Percentiles rank a stretch among this genome's conserved stretches.
Conservation (phyloP, 208 protist genomes). For the Trypanosoma caninum region DNA sequence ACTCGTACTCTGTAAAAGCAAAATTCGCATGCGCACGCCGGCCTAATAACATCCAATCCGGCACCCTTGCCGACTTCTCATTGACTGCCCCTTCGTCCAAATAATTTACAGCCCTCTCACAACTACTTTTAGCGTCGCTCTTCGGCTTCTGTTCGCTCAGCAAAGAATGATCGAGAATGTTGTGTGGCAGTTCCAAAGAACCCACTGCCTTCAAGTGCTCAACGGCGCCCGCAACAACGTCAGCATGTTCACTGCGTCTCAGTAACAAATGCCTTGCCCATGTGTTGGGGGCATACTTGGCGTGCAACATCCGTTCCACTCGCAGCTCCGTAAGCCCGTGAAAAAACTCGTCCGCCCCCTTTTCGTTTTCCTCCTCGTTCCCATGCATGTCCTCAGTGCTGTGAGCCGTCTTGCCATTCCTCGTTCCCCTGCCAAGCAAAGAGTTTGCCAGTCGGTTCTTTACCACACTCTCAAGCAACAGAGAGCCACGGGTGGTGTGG, state of each 20-base stretch:
- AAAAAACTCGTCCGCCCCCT: constrained; percentile 31
- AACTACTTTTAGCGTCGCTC: no score
- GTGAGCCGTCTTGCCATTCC: background rate
- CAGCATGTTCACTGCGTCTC: constrained; percentile 23
- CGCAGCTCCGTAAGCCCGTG: constrained; percentile 38
- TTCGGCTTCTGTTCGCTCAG: no score
- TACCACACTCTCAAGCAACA: constrained; percentile 56
- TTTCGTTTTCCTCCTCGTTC: constrained; percentile 9
- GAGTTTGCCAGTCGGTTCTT: constrained; percentile 44
- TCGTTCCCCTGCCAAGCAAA: constrained; percentile 24
- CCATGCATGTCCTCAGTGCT: background rate
- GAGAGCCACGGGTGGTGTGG: constrained; percentile 45
- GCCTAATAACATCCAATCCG: constrained; percentile 49
- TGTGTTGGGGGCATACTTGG: constrained; percentile 46
- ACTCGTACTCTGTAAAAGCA: constrained; percentile 55
- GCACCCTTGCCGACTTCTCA: constrained; percentile 14
- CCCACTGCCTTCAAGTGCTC: constrained; percentile 28
- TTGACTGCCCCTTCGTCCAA: no score
- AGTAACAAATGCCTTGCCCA: constrained; percentile 50
- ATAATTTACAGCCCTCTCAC: no score
- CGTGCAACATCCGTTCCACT: constrained; percentile 41
- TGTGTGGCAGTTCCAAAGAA: constrained; percentile 4
- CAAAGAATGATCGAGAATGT: background rate
- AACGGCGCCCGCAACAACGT: constrained; percentile 26
- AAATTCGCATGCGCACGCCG: constrained; percentile 32